A percentile compares a stretch with the other conserved stretches of the same genome.
These are phyloP conservation scores for Gardenia jasminoides DNA, from an alignment of 257 asterid species.

Conservation along the genomic window DNA sequence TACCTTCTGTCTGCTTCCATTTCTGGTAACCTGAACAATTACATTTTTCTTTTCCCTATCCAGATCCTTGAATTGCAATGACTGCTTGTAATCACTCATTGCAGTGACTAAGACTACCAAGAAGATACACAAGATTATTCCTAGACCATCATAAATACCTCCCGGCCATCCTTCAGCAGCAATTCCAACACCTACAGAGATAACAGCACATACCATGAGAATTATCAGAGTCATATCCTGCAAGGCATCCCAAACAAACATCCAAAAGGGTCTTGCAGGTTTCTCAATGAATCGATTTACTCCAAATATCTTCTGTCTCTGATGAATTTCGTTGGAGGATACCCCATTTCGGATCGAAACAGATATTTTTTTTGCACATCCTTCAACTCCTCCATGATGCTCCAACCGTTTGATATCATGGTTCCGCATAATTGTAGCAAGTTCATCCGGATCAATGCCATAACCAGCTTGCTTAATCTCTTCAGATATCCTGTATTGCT, in stretches of 20 bases:
- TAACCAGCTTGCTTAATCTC: constrained; percentile 57
- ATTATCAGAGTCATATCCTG: constrained; percentile 89
- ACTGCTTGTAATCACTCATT: constrained; percentile 91
- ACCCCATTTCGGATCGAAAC: constrained; percentile 63
- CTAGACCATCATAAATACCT: constrained; percentile 89
- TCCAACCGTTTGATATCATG: constrained; percentile 71
- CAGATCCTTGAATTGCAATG: constrained; percentile 90
- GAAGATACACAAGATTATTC: constrained; percentile 77
- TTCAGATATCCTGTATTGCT: constrained; percentile 34
- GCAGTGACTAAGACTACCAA: constrained; percentile 92
- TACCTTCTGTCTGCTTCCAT: constrained; percentile 72
- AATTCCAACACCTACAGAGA: constrained; percentile 88
- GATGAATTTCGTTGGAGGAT: constrained; percentile 32
- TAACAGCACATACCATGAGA: constrained; percentile 86
- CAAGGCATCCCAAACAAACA: constrained; percentile 94
- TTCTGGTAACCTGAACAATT: constrained; percentile 75
- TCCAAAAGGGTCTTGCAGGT: constrained; percentile 81
- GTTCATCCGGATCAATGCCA: constrained; percentile 56
- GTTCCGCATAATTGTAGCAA: constrained; percentile 75
- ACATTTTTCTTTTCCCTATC: constrained; percentile 96
- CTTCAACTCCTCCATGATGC: constrained; percentile 72
- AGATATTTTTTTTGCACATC: constrained; percentile 61
- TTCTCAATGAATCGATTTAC: constrained; percentile 66
- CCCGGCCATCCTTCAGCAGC: constrained; percentile 98
- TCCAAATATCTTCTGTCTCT: constrained; percentile 65